These are phyloP conservation scores for Przewalskia tangutica DNA, from an alignment of 257 asterid species.

Conservation along the genomic window DNA sequence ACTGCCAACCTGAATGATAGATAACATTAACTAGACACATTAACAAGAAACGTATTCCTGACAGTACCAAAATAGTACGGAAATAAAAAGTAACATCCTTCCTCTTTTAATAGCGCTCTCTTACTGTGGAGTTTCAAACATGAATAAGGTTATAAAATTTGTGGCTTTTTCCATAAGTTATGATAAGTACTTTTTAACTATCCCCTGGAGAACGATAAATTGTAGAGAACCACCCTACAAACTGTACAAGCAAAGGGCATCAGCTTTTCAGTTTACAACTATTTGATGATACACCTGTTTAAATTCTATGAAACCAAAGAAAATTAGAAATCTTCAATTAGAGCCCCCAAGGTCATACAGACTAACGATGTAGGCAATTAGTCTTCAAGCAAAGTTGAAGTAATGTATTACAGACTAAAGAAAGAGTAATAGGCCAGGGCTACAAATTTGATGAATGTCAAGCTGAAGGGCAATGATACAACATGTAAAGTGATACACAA, in stretches of 20 bases:
- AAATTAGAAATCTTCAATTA: not conserved
- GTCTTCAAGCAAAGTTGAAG: not conserved
- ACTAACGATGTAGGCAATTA: not conserved
- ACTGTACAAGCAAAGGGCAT: not conserved
- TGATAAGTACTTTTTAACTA: constrained; percentile 1
- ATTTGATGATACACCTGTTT: not conserved
- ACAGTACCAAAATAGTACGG: not conserved
- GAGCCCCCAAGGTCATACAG: not conserved
- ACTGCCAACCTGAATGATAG: constrained; percentile 48
- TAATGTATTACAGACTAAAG: not conserved
- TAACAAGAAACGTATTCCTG: not conserved
- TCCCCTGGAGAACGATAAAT: not conserved
- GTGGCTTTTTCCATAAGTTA: not conserved
- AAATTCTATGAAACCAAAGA: not conserved
- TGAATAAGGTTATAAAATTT: not conserved
- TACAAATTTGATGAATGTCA: not conserved
- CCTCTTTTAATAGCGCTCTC: no score
- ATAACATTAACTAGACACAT: not conserved
- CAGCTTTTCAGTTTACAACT: not conserved
- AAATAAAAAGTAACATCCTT: not conserved
- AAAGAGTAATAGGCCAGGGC: not conserved
- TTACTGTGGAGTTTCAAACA: not conserved
- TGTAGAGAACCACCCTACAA: not conserved
- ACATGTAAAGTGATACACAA: constrained; percentile 13
- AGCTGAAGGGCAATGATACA: not conserved